Evolutionary conservation across 352 stramenopile species (phyloP).

Genomic region (Globisporangium carolinianum): DNA sequence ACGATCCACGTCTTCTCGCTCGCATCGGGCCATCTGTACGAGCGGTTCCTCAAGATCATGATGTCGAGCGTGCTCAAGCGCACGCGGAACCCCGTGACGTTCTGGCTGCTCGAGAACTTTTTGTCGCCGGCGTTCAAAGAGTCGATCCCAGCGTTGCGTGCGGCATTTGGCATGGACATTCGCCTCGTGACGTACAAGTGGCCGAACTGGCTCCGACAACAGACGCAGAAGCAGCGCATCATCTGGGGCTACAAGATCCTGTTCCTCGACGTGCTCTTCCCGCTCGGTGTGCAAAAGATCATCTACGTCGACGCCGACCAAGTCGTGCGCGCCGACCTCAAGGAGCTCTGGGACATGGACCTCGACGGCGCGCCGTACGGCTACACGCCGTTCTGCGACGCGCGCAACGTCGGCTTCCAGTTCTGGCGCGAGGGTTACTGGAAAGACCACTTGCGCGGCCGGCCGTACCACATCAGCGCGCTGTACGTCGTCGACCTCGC

Average conservation of each 20-base stretch:
- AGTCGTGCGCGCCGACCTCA: slow-evolving; percentile 96
- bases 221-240: slow-evolving; percentile 99
- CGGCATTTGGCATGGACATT: slow-evolving; percentile 95
- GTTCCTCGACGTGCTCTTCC: slow-evolving; percentile 99
- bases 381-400: slow-evolving; percentile 98
- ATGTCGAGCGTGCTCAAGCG: slow-evolving; percentile 98
- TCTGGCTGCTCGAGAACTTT: slow-evolving; percentile 99
- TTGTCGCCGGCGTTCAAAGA: slow-evolving; percentile 97
- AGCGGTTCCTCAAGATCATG: slow-evolving; percentile 99
- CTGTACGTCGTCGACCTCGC: slow-evolving; percentile 99
- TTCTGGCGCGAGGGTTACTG: slow-evolving; percentile 99
- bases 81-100: slow-evolving; percentile 96
- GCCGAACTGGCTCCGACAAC: slow-evolving; percentile 96
- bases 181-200: slow-evolving; percentile 99
- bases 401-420: slow-evolving; percentile 96
- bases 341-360: slow-evolving; percentile 98
- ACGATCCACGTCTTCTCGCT: slow-evolving; percentile 99
- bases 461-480: slow-evolving; percentile 99
- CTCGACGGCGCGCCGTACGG: slow-evolving; percentile 94
- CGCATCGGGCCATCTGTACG: slow-evolving; percentile 96
- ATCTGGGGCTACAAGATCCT: slow-evolving; percentile 99
- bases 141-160: slow-evolving; percentile 87
- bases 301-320: slow-evolving; percentile 99
- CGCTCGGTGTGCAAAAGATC: slow-evolving; percentile 97
- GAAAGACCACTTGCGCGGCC: slow-evolving; percentile 95